Evolutionary conservation across 805 yeast genomes (phyloP), one percentile per base, ranked within the genome.

Genomic region (Barnettozyma botsteinii): DNA sequence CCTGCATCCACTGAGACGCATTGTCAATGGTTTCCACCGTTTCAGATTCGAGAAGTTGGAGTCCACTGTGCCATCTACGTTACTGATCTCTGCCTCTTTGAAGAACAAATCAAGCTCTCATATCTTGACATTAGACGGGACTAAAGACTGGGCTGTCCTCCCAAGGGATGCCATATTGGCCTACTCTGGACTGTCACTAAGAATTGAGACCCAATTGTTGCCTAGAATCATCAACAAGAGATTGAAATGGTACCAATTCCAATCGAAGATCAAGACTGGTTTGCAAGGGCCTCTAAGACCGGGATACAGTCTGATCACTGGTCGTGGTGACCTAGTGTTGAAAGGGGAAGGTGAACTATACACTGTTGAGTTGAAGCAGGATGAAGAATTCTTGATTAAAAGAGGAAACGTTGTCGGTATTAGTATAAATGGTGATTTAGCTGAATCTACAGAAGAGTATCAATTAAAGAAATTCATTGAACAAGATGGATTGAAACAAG

Each of bases 71-170:
- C 53, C 51, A 7, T 42, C 50, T 1, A 44, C 47, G 7, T 39
- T 48, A 7, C 35, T 52, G 30, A 40, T 52, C 15, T 42, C 46
- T 5, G 39, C 43, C 27, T 21, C 39, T n/a, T 21, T 30, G 7
- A 25, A 32, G 11, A 44, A 44, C 9, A 41, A 47, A 9, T 32
- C 46, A 2, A 24, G 21, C n/a, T 30, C 35, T 9, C 36, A 39
- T 19, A 19, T 33, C 11, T 33, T 80, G 20, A 45, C 61, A 4
- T 52, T 80, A 42, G 83, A 80, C 46, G 87, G 87, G 2, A 61
- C 73, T 1, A 56, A 57, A 15, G 87, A 80, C 50, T 80, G 84
- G 83, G 82, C 81, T 1, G 41, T 80, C 4, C 62, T 80, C 33
- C 64, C 71, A 31, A 60, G 65, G 2, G 54, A 62, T 13, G 65